Evolutionary conservation across 2,329 filamentous ascomycete species (phyloP).

Genomic region (Dactylonectria estremocensis): DNA sequence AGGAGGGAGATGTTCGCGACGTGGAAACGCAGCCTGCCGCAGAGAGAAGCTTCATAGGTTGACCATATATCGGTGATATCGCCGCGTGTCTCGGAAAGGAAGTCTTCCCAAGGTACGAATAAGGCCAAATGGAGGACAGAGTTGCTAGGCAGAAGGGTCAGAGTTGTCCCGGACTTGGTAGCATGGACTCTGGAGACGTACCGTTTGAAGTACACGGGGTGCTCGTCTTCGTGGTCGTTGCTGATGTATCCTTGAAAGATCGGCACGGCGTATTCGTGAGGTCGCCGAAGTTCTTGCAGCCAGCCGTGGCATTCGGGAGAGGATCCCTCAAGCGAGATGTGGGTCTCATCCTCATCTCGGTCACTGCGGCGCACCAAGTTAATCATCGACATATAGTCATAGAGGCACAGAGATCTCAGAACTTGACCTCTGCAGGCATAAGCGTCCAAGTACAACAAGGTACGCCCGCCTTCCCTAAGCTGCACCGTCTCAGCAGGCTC

Average conservation of each 20-base stretch:
- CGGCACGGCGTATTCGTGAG: constrained; percentile 20
- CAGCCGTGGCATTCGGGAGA: constrained; percentile 12
- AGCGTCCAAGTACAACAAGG: constrained; percentile 10
- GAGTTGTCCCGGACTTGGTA: constrained; percentile 1
- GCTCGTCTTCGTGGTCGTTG: constrained; percentile 29
- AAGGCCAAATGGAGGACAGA: constrained; percentile 31
- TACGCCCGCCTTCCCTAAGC: background rate
- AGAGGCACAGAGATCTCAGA: constrained; percentile 10
- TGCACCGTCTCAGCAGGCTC: constrained; percentile 15
- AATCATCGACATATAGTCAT: constrained; percentile 26
- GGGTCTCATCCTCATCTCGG: constrained; percentile 14
- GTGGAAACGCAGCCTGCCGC: constrained; percentile 13
- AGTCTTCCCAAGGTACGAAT: constrained; percentile 24
- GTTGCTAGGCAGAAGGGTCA: constrained; percentile 20
- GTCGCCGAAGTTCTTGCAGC: constrained; percentile 27
- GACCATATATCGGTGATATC: constrained; percentile 25
- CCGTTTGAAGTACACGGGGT: constrained; percentile 33
- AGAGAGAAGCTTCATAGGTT: constrained; percentile 16
- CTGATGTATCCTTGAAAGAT: constrained; percentile 31
- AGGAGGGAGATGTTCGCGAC: constrained; percentile 32
- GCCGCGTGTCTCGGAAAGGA: constrained; percentile 19
- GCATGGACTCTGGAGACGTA: background rate
- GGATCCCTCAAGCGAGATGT: constrained; percentile 13
- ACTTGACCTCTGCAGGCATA: background rate
- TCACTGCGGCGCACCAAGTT: constrained; percentile 14